These are phyloP conservation scores for Lipomyces starkeyi DNA, from an alignment of 805 yeast genomes.

Conservation along the genomic window DNA sequence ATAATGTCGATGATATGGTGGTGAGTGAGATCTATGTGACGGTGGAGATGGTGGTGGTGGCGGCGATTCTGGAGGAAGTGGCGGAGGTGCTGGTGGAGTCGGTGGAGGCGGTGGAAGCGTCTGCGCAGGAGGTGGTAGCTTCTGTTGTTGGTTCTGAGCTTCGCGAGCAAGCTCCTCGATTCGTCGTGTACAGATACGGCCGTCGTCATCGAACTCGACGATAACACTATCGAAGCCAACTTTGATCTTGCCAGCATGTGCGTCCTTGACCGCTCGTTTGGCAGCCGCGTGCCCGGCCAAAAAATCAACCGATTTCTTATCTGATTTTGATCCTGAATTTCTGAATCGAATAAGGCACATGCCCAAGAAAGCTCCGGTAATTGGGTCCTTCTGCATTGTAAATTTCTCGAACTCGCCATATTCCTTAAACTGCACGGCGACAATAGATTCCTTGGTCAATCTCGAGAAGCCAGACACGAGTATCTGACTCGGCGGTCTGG, in stretches of 20 bases:
- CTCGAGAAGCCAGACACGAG: constrained; percentile 71
- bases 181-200: constrained; percentile 39
- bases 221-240: constrained; percentile 58
- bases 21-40: not conserved
- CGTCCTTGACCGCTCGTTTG: constrained; percentile 51
- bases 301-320: constrained; percentile 21
- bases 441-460: constrained; percentile 53
- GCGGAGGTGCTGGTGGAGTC: constrained; percentile 30
- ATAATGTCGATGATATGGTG: constrained; percentile 1
- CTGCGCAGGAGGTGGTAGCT: not conserved
- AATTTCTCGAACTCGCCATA: constrained; percentile 70
- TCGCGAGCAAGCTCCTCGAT: constrained; percentile 25
- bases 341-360: constrained; percentile 67
- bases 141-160: not conserved
- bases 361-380: constrained; percentile 79
- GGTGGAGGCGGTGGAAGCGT: constrained; percentile 24
- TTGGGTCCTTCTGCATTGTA: constrained; percentile 68
- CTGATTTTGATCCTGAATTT: constrained; percentile 47
- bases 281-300: constrained; percentile 55
- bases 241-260: constrained; percentile 51
- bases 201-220: constrained; percentile 46
- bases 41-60: constrained; percentile 7
- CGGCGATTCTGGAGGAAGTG: constrained; percentile 11
- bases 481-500: constrained; percentile 72
- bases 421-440: constrained; percentile 60